phyloP scores from a whole-genome alignment of 352 stramenopile genomes.

The Peronospora tabacina region DNA sequence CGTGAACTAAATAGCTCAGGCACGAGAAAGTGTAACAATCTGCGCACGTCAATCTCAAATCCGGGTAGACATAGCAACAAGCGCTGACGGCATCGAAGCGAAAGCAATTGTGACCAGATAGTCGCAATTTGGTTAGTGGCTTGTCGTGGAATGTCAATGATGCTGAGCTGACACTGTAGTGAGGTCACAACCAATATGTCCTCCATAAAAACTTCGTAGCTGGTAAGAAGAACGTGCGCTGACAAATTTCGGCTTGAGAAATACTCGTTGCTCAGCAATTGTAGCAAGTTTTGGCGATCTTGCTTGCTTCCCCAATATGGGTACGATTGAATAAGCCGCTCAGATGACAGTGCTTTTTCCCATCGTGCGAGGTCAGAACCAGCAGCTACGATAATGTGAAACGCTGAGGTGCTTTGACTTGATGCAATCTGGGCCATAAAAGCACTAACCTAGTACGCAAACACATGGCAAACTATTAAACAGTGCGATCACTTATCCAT shows the following conservation, averaged over 20 bases:
- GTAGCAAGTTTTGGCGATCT: constrained; percentile 36
- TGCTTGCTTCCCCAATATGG: constrained; percentile 45
- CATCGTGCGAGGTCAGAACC: constrained; percentile 32
- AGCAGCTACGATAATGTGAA: constrained; percentile 44
- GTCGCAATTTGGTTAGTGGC: constrained; percentile 20
- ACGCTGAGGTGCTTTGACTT: constrained; percentile 24
- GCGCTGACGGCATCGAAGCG: constrained; percentile 56
- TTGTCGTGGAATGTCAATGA: constrained; percentile 38
- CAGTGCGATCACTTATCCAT: background rate
- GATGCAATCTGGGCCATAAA: constrained; percentile 27
- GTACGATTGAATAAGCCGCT: constrained; percentile 30
- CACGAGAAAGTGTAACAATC: constrained; percentile 59
- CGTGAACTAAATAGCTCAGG: constrained; percentile 61
- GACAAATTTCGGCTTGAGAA: constrained; percentile 21
- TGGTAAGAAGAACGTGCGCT: constrained; percentile 50
- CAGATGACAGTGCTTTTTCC: constrained; percentile 28
- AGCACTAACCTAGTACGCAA: constrained; percentile 24
- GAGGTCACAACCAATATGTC: constrained; percentile 32
- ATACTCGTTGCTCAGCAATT: constrained; percentile 32
- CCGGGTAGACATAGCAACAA: constrained; percentile 39
- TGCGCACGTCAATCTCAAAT: constrained; percentile 37
- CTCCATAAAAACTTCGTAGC: constrained; percentile 49
- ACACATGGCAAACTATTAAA: constrained; percentile 5
- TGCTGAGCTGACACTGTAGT: constrained; percentile 38
- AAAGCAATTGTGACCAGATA: constrained; percentile 48